Base-by-base conservation (phyloP, 805 yeast species). In the Blastobotrys robertii region DNA sequence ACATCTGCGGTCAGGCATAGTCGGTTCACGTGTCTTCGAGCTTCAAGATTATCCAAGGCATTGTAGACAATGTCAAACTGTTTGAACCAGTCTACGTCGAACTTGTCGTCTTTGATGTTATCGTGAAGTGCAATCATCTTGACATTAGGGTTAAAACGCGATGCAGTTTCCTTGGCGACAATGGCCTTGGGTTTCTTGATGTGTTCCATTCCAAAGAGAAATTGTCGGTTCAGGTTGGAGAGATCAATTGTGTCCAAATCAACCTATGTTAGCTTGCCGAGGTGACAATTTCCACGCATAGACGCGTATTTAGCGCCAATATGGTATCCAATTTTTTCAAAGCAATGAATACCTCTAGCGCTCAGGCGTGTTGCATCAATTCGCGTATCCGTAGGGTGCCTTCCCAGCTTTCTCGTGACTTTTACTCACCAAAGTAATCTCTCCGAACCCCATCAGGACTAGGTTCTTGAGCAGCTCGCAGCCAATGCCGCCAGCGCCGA, bases 401-500 rank as follows among this genome's bases (percentile, higher is more conserved):
- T n/a, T n/a, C n/a, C n/a, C n/a, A n/a, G n/a, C n/a, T n/a, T n/a
- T 8, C 14, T 56, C 12, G 9, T 9, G 9, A 10, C n/a, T n/a
- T n/a, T 15, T 31, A 31, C 34, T 31, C 14, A 55, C 88, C 28
- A 88, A 73, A 57, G 86, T 94, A 44, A 88, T 80, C 55, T 84
- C 94, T 2, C 92, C 92, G 50, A 81, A 81, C 6, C 92, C 88
- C 60, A 84, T 69, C 49, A 86, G 63, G 4, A 84, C 76, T 39
- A 88, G 66, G 56, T 88, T 82, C 57, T 88, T 88, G 45, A 88
- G 66, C 37, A 88, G 65, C 60, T 88, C 97, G 59, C 95, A 88
- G 2, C 97, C 97, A 50, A 88, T 87, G 5, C 97, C 97, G 28
- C 97, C 97, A 1, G 97, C 95, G 3, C 97, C 97, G 2, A 88